phyloP scores from a whole-genome alignment of 2,329 filamentous ascomycete genomes.

The Cytospora piceae region DNA sequence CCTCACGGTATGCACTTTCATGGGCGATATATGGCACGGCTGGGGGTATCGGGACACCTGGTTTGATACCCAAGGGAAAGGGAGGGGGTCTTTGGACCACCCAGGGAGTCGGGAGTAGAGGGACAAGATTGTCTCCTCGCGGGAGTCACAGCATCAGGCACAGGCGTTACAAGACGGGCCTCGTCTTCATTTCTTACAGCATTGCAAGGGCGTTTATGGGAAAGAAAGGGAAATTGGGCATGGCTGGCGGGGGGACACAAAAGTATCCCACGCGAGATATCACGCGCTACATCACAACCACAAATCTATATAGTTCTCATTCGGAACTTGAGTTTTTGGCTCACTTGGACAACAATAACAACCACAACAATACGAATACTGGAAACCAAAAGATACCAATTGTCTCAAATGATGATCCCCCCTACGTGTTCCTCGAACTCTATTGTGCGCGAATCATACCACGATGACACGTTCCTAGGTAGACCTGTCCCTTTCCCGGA shows the following conservation, averaged over 20 bases:
- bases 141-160: neutral
- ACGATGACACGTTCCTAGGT: no score
- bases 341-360: no score
- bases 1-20: constrained; percentile 28
- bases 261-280: neutral
- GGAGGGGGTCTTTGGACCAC: constrained; percentile 1
- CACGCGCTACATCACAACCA: neutral
- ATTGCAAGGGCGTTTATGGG: constrained; percentile 1
- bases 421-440: no score
- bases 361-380: no score
- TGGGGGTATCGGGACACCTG: constrained; percentile 14
- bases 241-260: neutral
- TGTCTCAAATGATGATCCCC: no score
- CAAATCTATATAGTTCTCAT: neutral
- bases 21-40: constrained; percentile 18
- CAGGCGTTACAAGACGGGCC: neutral
- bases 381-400: no score
- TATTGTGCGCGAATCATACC: no score
- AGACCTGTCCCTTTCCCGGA: no score
- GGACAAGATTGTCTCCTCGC: neutral
- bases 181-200: neutral
- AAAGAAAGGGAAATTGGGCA: neutral
- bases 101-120: constrained; percentile 1
- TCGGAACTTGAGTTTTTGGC: neutral
- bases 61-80: constrained; percentile 21